Base-by-base conservation (phyloP, 306 rosid genomes). In the Cicer yamashitae region DNA sequence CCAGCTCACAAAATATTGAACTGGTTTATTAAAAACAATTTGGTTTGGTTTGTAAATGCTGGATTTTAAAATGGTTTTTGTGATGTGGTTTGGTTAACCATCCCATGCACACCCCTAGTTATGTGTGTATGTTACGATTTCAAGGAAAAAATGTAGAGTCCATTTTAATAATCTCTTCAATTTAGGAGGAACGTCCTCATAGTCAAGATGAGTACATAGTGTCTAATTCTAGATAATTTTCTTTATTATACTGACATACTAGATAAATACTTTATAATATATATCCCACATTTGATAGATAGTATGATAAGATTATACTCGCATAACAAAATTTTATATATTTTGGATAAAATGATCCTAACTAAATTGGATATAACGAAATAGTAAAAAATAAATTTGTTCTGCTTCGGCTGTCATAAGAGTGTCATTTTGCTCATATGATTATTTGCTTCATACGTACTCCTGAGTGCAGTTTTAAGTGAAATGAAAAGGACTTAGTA, bases 391-490 rank as follows among this genome's bases (percentile, higher is more conserved):
- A 58, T 68, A 46, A 37, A 6, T 60, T 20, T 13, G 45, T 61
- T 70, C 70, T 41, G 37, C 66, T 10, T 61, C 18, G 10, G 45
- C 54, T 17, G 40, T 71, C 45, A 14, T 20, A 8, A 0, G 51
- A 10, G 46, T 71, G 57, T 71, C 72, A 53, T 76, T 76, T 58
- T 44, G 25, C 38, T 15, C 9, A 7, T 66, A 66, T 43, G 74
- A 10, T 67, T 37, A 3, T 52, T 18, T 40, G 48, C 73, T 58
- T 47, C 62, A 37, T 45, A 58, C 34, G 68, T 69, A 57, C 39
- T 57, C 8, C 57, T 71, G 71, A 41, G 17, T 17, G 15, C 34
- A 63, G 2, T 43, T 71, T 69, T 78, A 52, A 63, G 48, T 70
- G 51, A 59, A 59, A 58, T 59, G 47, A 18, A 70, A 63, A 63